Evolutionary conservation across 257 asterid species (phyloP).

Genomic region (Solanum gracilifrons): DNA sequence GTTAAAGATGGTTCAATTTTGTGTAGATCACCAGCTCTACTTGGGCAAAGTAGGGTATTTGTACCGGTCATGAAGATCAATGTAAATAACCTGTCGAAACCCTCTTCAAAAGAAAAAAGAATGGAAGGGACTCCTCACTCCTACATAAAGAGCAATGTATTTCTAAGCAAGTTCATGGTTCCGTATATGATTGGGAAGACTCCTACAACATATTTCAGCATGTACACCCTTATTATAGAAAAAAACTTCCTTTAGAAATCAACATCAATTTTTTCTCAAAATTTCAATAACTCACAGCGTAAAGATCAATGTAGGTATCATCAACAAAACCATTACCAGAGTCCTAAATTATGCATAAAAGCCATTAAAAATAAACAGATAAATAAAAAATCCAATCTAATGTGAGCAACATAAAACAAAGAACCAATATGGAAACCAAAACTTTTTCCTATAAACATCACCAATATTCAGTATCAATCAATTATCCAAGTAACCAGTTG

Average conservation of each 20-base stretch:
- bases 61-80: background rate
- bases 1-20: background rate
- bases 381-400: background rate
- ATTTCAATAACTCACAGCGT: background rate
- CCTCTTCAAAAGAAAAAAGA: background rate
- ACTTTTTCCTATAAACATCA: background rate
- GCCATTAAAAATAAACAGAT: background rate
- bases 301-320: background rate
- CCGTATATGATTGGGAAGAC: background rate
- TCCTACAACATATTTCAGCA: background rate
- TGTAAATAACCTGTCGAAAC: background rate
- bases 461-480: background rate
- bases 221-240: background rate
- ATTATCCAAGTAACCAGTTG: background rate
- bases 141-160: background rate
- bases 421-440: background rate
- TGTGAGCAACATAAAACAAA: background rate
- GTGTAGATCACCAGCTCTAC: background rate
- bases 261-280: background rate
- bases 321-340: background rate
- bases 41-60: background rate
- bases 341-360: background rate
- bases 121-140: background rate
- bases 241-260: background rate
- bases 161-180: background rate